These are phyloP conservation scores for Albophoma yamanashiensis DNA, from an alignment of 2,329 filamentous ascomycete genomes.

Conservation along the genomic window DNA sequence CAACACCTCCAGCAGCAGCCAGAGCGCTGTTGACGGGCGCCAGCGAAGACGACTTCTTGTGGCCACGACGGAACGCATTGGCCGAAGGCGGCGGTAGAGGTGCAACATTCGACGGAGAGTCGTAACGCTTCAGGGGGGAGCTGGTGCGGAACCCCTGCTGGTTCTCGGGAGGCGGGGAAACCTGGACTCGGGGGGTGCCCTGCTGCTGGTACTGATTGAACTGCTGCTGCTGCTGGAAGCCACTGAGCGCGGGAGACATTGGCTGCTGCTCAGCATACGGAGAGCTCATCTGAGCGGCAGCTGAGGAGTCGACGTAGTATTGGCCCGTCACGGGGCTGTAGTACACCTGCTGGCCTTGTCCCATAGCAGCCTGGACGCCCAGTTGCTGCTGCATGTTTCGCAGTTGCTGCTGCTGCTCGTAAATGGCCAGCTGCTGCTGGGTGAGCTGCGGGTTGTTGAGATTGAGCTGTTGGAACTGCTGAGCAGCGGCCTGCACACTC, in stretches of 20 bases:
- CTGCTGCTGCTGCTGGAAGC: constrained; percentile 32
- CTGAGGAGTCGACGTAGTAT: constrained; percentile 64
- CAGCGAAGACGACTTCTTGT: constrained; percentile 81
- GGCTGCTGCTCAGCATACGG: constrained; percentile 35
- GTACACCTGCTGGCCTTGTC: constrained; percentile 65
- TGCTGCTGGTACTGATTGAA: constrained; percentile 31
- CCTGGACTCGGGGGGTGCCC: constrained; percentile 62
- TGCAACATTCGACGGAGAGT: constrained; percentile 55
- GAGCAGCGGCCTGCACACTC: constrained; percentile 70
- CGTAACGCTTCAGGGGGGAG: constrained; percentile 54
- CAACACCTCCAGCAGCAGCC: constrained; percentile 31
- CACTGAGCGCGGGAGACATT: constrained; percentile 21
- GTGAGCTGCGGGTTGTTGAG: constrained; percentile 42
- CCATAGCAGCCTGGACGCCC: constrained; percentile 23
- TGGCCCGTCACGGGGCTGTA: constrained; percentile 83
- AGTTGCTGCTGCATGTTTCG: constrained; percentile 29
- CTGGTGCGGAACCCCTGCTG: constrained; percentile 47
- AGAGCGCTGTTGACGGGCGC: constrained; percentile 45
- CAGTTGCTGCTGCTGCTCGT: constrained; percentile 31
- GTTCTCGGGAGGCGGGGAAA: constrained; percentile 66
- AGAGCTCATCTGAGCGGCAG: constrained; percentile 28
- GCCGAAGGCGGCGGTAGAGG: constrained; percentile 81
- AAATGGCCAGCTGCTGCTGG: constrained; percentile 38
- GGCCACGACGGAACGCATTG: constrained; percentile 84
- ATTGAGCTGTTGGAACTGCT: constrained; percentile 71